Evolutionary conservation across 208 protist genomes (phyloP), one percentile per base, ranked within the genome.

Genomic region (Trichomonas gallinae): DNA sequence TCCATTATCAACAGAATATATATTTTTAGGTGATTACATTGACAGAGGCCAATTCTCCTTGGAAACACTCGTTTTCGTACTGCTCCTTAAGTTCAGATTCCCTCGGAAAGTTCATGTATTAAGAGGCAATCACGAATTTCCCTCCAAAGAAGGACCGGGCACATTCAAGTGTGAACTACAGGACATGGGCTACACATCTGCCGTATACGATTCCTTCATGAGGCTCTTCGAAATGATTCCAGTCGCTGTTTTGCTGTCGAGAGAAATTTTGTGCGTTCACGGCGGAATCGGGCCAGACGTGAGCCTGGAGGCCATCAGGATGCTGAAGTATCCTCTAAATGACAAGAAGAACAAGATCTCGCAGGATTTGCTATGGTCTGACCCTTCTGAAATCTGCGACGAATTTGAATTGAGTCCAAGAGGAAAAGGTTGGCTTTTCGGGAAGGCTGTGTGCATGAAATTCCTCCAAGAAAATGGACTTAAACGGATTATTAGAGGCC

Each of bases 11-110:
- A 99, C 98, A 21, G 99, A 99, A 97, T 99, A 99, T 97, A 98
- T 99, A 11, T 99, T 99, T 97, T 98, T 99, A 97, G 97, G 97
- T 46, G n/a, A n/a, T n/a, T n/a, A n/a, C n/a, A n/a, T n/a, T n/a
- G n/a, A n/a, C n/a, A n/a, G n/a, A n/a, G n/a, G 96, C 3, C 46
- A 96, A n/a, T 97, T 97, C 49, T 96, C 93, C n/a, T 98, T 99
- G 9, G 98, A 99, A 97, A 98, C 98, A 23, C 97, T 99, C 63
- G 98, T 98, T 48, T 97, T 99, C 91, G 97, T 99, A 42, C 89
- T 99, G 15, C 97, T 98, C 17, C 98, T 99, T 83, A 99, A 98
- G 88, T 42, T 48, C 13, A 83, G 93, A 45, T 99, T 98, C 48
- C 98, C 98, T 48, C 97, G 98, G 40, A 97, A 97, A 85, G 98